Evolutionary conservation across 2,329 filamentous ascomycete species (phyloP).

Genomic region (Botrytis fabae): DNA sequence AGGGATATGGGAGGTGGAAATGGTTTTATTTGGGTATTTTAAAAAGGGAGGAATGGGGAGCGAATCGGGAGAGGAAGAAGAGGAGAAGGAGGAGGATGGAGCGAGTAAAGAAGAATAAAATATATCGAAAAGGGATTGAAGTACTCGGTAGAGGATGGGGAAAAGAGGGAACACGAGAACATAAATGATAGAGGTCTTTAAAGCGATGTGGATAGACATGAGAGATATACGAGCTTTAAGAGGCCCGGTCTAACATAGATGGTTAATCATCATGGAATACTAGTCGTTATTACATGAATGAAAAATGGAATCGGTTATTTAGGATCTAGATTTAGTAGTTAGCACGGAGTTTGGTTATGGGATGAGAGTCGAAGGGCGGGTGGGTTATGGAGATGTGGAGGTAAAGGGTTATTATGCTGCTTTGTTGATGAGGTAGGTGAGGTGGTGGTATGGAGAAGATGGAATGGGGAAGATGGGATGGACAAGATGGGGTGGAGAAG

Average conservation of each 20-base stretch:
- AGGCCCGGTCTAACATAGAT: no score
- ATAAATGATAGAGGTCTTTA: no score
- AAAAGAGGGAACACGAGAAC: not conserved
- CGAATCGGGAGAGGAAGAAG: not conserved
- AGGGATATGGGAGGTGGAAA: fast-evolving
- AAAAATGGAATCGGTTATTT: not conserved
- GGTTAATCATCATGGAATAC: not conserved
- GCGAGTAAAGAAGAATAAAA: not conserved
- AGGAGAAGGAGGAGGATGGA: not conserved
- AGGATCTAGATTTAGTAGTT: not conserved
- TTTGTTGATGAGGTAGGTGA: not conserved
- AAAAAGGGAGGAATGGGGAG: not conserved
- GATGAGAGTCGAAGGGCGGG: not conserved
- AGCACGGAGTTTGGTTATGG: not conserved
- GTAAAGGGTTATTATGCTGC: not conserved
- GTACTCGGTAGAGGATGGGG: not conserved
- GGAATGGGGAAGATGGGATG: no score
- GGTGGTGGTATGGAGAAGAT: not conserved
- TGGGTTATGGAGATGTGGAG: not conserved
- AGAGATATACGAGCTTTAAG: no score
- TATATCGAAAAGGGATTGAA: fast-evolving
- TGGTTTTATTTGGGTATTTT: fast-evolving
- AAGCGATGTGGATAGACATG: not conserved
- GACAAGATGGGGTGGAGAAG: not conserved
- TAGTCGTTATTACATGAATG: not conserved